These are phyloP conservation scores for Microstroma glucosiphilum DNA, from an alignment of 1,284 basidiomycete genomes.

Conservation along the genomic window DNA sequence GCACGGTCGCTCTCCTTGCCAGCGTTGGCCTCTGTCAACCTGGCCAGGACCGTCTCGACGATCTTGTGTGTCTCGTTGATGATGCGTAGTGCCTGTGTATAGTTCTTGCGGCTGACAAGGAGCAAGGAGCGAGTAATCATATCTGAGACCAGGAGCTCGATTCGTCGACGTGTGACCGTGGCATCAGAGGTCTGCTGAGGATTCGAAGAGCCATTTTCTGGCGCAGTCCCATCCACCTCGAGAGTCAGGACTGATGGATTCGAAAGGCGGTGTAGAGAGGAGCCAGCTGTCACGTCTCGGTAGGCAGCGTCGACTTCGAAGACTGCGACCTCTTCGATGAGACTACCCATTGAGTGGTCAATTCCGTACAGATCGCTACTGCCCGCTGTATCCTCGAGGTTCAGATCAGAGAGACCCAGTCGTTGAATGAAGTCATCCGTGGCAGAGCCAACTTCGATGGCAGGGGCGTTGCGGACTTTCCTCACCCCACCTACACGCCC, in stretches of 20 bases:
- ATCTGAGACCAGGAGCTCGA: slow-evolving; percentile 41
- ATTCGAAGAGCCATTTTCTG: slow-evolving; percentile 35
- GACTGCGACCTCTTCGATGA: slow-evolving; percentile 43
- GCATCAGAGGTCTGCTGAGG: slow-evolving; percentile 19
- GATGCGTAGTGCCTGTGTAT: slow-evolving; percentile 35
- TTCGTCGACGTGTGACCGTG: slow-evolving; percentile 34
- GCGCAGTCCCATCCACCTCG: slow-evolving; percentile 35
- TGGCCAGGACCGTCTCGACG: slow-evolving; percentile 41
- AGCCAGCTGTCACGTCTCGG: slow-evolving; percentile 30
- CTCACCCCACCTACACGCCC: neutral
- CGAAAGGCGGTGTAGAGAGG: slow-evolving; percentile 23
- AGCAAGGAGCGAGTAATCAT: slow-evolving; percentile 45
- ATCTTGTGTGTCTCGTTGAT: slow-evolving; percentile 41
- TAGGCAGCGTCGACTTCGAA: slow-evolving; percentile 40
- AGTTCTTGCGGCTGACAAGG: slow-evolving; percentile 38
- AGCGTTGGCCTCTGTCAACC: slow-evolving; percentile 14
- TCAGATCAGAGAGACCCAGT: slow-evolving; percentile 38
- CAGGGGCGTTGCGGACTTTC: slow-evolving; percentile 14
- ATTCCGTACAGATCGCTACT: slow-evolving; percentile 2
- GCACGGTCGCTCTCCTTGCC: slow-evolving; percentile 20
- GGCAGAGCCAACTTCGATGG: slow-evolving; percentile 36
- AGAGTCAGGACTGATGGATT: slow-evolving; percentile 34
- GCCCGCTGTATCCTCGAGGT: slow-evolving; percentile 18
- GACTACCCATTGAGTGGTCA: slow-evolving; percentile 19
- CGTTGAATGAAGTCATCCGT: slow-evolving; percentile 45